Evolutionary conservation across 495 filamentous ascomycete genomes (phyloP).

Genomic region (Ascobolus immersus): DNA sequence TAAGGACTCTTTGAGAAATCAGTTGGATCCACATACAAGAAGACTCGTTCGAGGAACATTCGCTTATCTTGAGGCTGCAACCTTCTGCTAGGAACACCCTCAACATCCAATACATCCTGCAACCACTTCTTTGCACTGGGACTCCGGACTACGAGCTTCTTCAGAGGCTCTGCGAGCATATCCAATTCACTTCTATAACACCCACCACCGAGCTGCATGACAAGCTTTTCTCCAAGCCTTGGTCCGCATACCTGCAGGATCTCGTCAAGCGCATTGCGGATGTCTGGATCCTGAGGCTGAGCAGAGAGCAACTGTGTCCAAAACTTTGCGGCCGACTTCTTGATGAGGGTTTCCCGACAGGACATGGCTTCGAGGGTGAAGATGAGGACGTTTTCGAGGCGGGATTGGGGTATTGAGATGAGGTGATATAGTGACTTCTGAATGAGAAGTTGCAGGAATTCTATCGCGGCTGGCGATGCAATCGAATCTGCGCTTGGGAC

Average conservation of each 20-base stretch:
- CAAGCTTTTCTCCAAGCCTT: constrained; percentile 9
- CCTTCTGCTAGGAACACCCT: constrained; percentile 33
- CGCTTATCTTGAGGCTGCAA: constrained; percentile 35
- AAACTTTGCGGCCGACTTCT: constrained; percentile 51
- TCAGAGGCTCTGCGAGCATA: constrained; percentile 47
- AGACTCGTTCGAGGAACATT: constrained; percentile 32
- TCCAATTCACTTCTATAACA: constrained; percentile 57
- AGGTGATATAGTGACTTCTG: constrained; percentile 35
- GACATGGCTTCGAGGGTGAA: constrained; percentile 50
- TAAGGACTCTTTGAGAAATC: constrained; percentile 12
- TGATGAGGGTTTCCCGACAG: constrained; percentile 52
- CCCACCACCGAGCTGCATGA: constrained; percentile 45
- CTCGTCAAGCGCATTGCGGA: constrained; percentile 8
- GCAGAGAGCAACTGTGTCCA: constrained; percentile 36
- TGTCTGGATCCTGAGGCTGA: constrained; percentile 5
- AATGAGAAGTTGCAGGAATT: constrained; percentile 41
- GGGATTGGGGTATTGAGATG: constrained; percentile 22
- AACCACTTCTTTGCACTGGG: constrained; percentile 36
- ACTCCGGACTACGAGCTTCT: constrained; percentile 43
- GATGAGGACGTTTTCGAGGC: constrained; percentile 43
- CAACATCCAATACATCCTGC: constrained; percentile 25
- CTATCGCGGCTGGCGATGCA: constrained; percentile 48
- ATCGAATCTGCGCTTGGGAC: constrained; percentile 45
- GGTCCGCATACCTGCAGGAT: constrained; percentile 10
- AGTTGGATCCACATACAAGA: constrained; percentile 21